Base-by-base conservation (phyloP, 495 filamentous ascomycete species). In the Pyronema omphalodes region DNA sequence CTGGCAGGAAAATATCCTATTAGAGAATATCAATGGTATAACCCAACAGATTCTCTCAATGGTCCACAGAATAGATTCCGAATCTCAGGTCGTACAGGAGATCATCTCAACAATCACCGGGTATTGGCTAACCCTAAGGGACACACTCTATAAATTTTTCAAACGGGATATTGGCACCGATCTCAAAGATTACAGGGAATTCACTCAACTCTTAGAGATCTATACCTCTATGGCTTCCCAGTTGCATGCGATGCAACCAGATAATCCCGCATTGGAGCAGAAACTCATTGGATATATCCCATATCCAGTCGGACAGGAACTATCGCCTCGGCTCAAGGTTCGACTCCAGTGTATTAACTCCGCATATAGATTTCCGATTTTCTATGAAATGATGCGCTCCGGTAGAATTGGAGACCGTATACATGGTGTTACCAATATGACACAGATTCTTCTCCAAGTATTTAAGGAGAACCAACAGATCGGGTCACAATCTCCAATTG, bases 381-480 rank as follows among this genome's bases (percentile, higher is more conserved):
- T 60, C 8, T 57, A 55, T 17, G 60, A 60, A 34, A 64, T 64
- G 62, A 52, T 65, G 41, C 56, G 54, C 34, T 59, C 55, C 14
- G 65, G 57, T 50, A 55, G 62, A 41, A 65, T 65, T 62, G 62
- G 65, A 36, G 56, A 61, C 54, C 62, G 62, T 34, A 43, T 65
- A 9, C 50, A 55, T 36, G 63, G 63, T 11, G 51, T 66, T 5
- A 23, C 51, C 17, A 54, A 19, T 37, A 55, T 63, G 45, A 65
- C 62, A 9, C 62, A 65, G 9, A 51, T 47, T 6, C 55, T 66
- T 44, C 54, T 66, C 12, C 43, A 53, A 12, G 50, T 60, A 4
- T 66, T 59, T 56, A 57, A 47, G 48, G 60, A 64, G 7, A 43
- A 63, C 54, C 37, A 41, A 43, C 39, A 43, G 39, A 29, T 29